phyloP scores from a whole-genome alignment of 352 stramenopile species.

The Pythium brassicae region DNA sequence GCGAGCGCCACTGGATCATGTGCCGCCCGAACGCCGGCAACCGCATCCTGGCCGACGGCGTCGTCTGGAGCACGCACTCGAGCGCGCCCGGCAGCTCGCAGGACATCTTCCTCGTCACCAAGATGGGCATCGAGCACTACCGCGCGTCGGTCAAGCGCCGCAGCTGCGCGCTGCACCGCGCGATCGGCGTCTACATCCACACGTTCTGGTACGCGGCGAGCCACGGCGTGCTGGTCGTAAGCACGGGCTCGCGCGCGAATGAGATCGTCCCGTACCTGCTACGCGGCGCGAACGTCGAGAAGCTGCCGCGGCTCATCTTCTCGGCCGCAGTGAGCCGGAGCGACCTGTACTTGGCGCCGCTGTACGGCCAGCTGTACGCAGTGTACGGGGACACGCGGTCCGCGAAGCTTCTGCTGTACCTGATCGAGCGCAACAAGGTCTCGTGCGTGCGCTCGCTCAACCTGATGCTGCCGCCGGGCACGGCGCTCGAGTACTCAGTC shows the following conservation, averaged over 20 bases:
- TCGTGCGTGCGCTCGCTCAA: constrained; percentile 73
- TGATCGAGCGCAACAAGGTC: constrained; percentile 55
- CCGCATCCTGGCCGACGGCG: constrained; percentile 46
- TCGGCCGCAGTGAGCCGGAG: constrained; percentile 42
- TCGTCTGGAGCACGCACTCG: constrained; percentile 68
- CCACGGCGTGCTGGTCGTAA: constrained; percentile 64
- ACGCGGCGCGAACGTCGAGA: constrained; percentile 51
- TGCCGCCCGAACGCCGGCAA: constrained; percentile 66
- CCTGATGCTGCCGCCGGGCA: constrained; percentile 57
- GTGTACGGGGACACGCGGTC: constrained; percentile 57
- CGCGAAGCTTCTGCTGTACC: constrained; percentile 68
- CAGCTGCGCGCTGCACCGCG: constrained; percentile 50
- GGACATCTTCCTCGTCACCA: constrained; percentile 74
- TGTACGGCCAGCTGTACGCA: constrained; percentile 67
- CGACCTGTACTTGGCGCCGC: constrained; percentile 55
- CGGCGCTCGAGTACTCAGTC: constrained; percentile 61
- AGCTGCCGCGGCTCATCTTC: constrained; percentile 71
- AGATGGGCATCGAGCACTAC: constrained; percentile 72
- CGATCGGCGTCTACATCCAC: constrained; percentile 56
- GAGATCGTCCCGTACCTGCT: constrained; percentile 75
- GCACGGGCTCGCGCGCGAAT: constrained; percentile 65
- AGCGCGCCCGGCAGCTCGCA: constrained; percentile 40
- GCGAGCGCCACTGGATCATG: constrained; percentile 60
- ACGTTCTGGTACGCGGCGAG: constrained; percentile 68
- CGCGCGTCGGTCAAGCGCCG: constrained; percentile 54